These are phyloP conservation scores for Monosporozyma siamensis DNA, from an alignment of 805 yeast genomes.

Conservation along the genomic window DNA sequence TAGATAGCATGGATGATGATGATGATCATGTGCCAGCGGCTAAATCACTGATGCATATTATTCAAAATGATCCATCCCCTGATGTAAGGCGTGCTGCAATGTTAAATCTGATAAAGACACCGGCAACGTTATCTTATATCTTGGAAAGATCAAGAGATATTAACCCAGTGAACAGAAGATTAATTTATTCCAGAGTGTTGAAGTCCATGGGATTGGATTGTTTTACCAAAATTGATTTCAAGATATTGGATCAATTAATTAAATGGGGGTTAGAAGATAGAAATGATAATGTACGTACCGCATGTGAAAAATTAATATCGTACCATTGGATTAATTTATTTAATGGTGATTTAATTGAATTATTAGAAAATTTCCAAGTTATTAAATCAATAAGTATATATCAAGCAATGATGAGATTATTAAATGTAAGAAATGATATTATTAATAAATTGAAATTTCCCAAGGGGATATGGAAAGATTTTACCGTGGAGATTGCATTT, in stretches of 20 bases:
- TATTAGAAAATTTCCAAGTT: conserved; percentile 65
- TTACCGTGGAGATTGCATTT: conserved; percentile 70
- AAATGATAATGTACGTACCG: conserved; percentile 59
- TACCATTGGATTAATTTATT: conserved; percentile 61
- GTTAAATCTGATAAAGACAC: conserved; percentile 52
- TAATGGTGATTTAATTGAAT: conserved; percentile 59
- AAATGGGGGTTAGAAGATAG: conserved; percentile 85
- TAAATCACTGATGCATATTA: conserved; percentile 38
- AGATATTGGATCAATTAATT: conserved; percentile 55
- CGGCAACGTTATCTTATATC: conserved; percentile 44
- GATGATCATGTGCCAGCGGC: conserved; percentile 33
- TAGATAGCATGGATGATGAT: too few relatives aligned
- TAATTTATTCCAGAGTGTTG: conserved; percentile 59
- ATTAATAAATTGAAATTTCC: conserved; percentile 50
- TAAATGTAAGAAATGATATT: conserved; percentile 54
- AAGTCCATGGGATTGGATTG: conserved; percentile 59
- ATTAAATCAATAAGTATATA: conserved; percentile 60
- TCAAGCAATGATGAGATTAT: conserved; percentile 53
- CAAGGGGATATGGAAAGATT: conserved; percentile 55
- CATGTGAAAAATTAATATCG: conserved; percentile 64
- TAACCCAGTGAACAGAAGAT: conserved; percentile 60
- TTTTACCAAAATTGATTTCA: conserved; percentile 25
- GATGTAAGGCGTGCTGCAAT: conserved; percentile 85
- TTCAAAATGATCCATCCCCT: conserved; percentile 72
- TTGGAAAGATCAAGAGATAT: conserved; percentile 78